Evolutionary conservation across 2,329 filamentous ascomycete species (phyloP), one percentile per base, ranked within the genome.

Genomic region (Cordyceps fumosorosea): DNA sequence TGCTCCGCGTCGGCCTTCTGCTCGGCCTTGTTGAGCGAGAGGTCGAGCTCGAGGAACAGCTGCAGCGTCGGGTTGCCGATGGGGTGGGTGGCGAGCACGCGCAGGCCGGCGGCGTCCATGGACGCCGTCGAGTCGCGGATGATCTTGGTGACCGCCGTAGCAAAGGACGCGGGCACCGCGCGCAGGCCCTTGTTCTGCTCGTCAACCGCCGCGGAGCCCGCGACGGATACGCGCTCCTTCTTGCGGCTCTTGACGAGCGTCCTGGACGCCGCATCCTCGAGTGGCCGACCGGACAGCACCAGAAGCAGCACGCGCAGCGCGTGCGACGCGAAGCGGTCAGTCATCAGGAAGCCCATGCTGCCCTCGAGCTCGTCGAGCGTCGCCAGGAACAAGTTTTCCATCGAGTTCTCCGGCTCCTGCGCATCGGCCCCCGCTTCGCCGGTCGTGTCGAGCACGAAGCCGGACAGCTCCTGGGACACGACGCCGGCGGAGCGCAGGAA

Each of bases 11-110:
- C 72, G 18, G 69, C 70, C 14, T 70, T 69, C 11, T 68, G 85
- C 48, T 82, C 84, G 7, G 84, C 77, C 65, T 89, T 84, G 66
- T 89, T 89, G 63, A 89, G 80, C 0, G 86, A 83, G 54, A 98
- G 84, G 70, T 99, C 95, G 18, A 99, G 80, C 70, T 93, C 90
- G 3, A 99, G 79, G 34, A 99, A 80, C 1, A 98, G 82, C 72
- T 98, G 95, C n/a, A 99, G 81, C 0, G 92, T 89, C 0, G 95
- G 95, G 69, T 96, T 97, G 54, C 92, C 95, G 1, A 93, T 90
- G 5, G 90, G 91, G 70, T 98, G 93, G 22, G 87, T 92, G 1
- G 93, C 91, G 62, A 99, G 80, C 2, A 95, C 86, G 32, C 91
- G 86, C 32, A 98, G 82, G 68, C 91, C 89, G 3, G 89, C 90